phyloP scores from a whole-genome alignment of 495 filamentous ascomycete genomes.

The Xylaria venustula region DNA sequence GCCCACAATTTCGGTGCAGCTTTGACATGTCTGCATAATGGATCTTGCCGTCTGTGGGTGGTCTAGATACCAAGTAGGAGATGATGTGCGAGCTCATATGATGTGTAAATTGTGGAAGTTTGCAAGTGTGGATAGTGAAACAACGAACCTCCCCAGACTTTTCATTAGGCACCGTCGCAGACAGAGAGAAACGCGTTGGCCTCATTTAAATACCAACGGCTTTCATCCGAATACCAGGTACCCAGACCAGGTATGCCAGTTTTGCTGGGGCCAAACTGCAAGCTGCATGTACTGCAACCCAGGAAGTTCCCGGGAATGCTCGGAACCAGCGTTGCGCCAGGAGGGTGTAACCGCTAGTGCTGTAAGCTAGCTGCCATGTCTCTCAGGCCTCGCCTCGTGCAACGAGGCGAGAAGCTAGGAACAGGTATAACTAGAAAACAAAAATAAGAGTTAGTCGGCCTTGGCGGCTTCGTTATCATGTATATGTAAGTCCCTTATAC shows the following conservation, averaged over 20 bases:
- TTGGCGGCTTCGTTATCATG: not conserved
- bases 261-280: too few relatives aligned
- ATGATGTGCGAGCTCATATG: not conserved
- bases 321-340: not conserved
- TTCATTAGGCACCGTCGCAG: too few relatives aligned
- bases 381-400: not conserved
- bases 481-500: not conserved
- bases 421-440: not conserved
- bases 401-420: not conserved
- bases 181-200: too few relatives aligned
- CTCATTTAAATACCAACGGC: too few relatives aligned
- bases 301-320: not conserved
- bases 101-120: not conserved
- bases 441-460: not conserved
- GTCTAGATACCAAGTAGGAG: not conserved
- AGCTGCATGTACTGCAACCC: too few relatives aligned
- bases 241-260: too few relatives aligned
- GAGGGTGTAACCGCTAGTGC: not conserved
- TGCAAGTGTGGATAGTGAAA: not conserved
- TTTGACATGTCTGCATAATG: not conserved
- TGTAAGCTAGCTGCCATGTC: not conserved
- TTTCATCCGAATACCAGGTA: too few relatives aligned
- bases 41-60: not conserved
- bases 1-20: not conserved
- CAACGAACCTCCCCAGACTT: too few relatives aligned